Percentiles rank a stretch among this genome's conserved stretches.
phyloP scores from a whole-genome alignment of 106 monocot genomes.

The Chionographis japonica region DNA sequence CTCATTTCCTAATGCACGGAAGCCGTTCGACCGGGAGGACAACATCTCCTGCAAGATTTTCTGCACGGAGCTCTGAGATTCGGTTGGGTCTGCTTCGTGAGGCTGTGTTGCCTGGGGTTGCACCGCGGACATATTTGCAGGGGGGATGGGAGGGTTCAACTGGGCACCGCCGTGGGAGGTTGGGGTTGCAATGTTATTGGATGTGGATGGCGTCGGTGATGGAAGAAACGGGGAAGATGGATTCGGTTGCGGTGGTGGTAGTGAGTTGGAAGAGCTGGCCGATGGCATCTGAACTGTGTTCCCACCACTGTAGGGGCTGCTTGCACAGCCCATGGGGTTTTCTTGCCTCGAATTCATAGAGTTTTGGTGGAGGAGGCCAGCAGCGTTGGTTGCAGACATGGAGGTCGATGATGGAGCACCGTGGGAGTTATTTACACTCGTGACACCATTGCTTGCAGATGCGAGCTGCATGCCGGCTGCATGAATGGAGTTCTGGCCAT shows the following conservation, averaged over 20 bases:
- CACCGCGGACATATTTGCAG: slow-evolving; percentile 5
- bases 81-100: slow-evolving; percentile 41
- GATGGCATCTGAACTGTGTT: slow-evolving; percentile 38
- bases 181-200: slow-evolving; percentile 14
- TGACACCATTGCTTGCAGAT: slow-evolving; percentile 13
- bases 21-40: slow-evolving; percentile 39
- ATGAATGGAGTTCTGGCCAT: slow-evolving; percentile 22
- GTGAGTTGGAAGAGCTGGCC: slow-evolving; percentile 27
- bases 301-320: slow-evolving; percentile 19
- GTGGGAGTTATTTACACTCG: slow-evolving; percentile 19
- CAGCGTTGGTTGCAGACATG: slow-evolving; percentile 6
- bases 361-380: slow-evolving; percentile 13
- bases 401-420: neutral
- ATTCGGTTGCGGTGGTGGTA: slow-evolving; percentile 26
- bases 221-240: slow-evolving; percentile 30
- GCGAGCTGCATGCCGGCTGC: slow-evolving; percentile 14
- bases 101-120: slow-evolving; percentile 15
- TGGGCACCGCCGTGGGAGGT: slow-evolving; percentile 5
- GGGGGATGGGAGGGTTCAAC: slow-evolving; percentile 14
- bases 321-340: slow-evolving; percentile 12
- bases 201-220: slow-evolving; percentile 33
- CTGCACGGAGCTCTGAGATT: slow-evolving; percentile 59
- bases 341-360: slow-evolving; percentile 35
- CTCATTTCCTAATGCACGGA: slow-evolving; percentile 5
- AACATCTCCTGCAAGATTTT: slow-evolving; percentile 62